Evolutionary conservation across 768 basidiomycete genomes (phyloP).

Genomic region (Kwoniella sp.): DNA sequence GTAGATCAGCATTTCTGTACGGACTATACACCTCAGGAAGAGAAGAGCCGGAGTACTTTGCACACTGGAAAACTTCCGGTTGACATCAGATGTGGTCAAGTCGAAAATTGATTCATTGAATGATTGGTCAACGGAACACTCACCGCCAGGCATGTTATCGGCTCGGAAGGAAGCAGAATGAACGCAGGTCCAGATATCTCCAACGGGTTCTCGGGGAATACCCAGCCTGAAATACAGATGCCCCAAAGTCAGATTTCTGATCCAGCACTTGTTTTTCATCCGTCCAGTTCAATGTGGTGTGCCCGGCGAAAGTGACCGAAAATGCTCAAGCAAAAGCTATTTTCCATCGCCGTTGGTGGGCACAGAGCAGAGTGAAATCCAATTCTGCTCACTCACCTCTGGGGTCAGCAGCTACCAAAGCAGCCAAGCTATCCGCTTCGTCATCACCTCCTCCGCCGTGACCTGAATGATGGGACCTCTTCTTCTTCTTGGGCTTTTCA

Average conservation of each 20-base stretch:
- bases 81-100: too few relatives aligned
- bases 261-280: too few relatives aligned
- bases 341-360: too few relatives aligned
- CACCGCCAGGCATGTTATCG: conserved; percentile 53
- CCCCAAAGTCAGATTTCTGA: too few relatives aligned
- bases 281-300: too few relatives aligned
- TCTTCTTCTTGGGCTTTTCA: conserved; percentile 55
- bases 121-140: conserved; percentile 16
- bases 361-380: too few relatives aligned
- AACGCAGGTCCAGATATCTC: conserved; percentile 52
- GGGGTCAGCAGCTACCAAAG: conserved; percentile 49
- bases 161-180: conserved; percentile 49
- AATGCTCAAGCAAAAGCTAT: too few relatives aligned
- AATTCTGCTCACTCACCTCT: conserved; percentile 38
- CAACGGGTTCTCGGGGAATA: conserved; percentile 47
- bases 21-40: too few relatives aligned
- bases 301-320: too few relatives aligned
- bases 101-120: too few relatives aligned
- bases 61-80: too few relatives aligned
- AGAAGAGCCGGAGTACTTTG: too few relatives aligned
- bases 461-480: conserved; percentile 47
- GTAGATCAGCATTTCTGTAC: background rate
- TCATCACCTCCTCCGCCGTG: conserved; percentile 17
- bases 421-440: conserved; percentile 39
- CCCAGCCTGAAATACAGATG: conserved; percentile 50